A percentile compares a stretch with the other conserved stretches of the same genome.
Conservation (phyloP, 176 grass and related monocot species). For the Dendrocalamus sinicus region DNA sequence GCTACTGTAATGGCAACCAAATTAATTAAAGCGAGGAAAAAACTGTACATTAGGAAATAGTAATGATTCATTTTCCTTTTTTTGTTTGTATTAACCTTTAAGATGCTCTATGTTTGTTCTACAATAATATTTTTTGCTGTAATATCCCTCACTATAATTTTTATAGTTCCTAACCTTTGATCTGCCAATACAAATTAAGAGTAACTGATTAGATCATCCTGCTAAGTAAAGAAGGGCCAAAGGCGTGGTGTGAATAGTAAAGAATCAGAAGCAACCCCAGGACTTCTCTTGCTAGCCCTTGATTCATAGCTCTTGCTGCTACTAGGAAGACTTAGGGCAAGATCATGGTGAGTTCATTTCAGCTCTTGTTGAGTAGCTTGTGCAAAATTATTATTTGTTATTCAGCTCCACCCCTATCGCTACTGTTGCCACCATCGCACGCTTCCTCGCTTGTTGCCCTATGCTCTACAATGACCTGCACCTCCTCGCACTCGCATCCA, state of each 20-base stretch:
- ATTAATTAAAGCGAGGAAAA: not conserved
- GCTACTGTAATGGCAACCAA: not conserved
- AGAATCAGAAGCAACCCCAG: no score
- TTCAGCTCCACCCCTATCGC: not conserved
- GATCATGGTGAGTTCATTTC: slow-evolving; percentile 42
- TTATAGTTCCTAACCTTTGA: no score
- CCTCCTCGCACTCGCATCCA: no score
- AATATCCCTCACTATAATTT: not conserved
- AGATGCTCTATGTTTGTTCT: not conserved
- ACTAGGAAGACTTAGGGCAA: not conserved
- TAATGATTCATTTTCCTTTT: no score
- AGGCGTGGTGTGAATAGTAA: no score
- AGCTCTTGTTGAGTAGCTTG: not conserved
- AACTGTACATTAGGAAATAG: not conserved
- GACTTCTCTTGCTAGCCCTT: not conserved
- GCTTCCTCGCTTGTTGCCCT: no score
- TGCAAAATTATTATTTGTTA: not conserved
- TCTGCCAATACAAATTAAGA: no score
- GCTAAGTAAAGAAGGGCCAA: not conserved
- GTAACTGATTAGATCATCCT: not conserved
- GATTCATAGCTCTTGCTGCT: slow-evolving; percentile 4
- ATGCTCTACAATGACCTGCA: no score
- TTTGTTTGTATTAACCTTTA: not conserved
- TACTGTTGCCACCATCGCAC: no score
- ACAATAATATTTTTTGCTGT: no score